Conservation (phyloP, 2,329 filamentous ascomycete species). For the Aspergillus quadrilineatus region DNA sequence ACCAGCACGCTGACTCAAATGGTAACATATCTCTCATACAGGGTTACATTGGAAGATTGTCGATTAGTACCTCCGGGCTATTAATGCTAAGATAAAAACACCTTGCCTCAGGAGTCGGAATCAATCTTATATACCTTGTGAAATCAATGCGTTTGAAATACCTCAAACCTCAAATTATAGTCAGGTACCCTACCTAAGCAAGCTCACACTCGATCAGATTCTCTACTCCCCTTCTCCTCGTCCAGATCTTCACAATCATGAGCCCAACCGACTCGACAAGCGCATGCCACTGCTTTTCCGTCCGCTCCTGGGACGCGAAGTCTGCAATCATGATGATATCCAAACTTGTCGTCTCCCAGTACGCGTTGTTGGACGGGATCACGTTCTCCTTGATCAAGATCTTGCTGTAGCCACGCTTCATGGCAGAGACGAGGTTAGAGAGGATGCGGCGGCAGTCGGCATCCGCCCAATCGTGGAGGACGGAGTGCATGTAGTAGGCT, state of each 20-base stretch:
- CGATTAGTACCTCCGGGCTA: too few relatives aligned
- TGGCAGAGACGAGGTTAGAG: conserved; percentile 23
- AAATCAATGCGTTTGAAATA: too few relatives aligned
- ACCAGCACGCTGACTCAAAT: too few relatives aligned
- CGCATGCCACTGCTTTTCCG: conserved; percentile 38
- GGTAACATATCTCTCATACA: too few relatives aligned
- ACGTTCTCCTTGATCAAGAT: conserved; percentile 47
- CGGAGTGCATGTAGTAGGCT: conserved; percentile 23
- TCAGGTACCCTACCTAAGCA: background rate
- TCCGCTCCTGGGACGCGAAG: conserved; percentile 41
- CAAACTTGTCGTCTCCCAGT: conserved; percentile 33
- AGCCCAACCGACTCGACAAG: conserved; percentile 36
- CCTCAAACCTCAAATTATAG: background rate
- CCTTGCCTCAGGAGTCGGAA: too few relatives aligned
- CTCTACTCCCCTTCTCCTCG: conserved; percentile 20
- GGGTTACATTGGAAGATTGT: too few relatives aligned
- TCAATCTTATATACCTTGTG: background rate
- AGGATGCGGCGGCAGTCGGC: conserved; percentile 34
- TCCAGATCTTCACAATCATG: conserved; percentile 39
- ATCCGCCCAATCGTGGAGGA: conserved; percentile 35
- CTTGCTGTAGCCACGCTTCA: conserved; percentile 43
- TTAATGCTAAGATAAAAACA: too few relatives aligned
- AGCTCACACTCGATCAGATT: conserved; percentile 29
- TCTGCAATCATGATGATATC: conserved; percentile 48
- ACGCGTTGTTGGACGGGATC: conserved; percentile 39